phyloP scores from a whole-genome alignment of 2,329 filamentous ascomycete species.

The Fusarium pseudonygamai region DNA sequence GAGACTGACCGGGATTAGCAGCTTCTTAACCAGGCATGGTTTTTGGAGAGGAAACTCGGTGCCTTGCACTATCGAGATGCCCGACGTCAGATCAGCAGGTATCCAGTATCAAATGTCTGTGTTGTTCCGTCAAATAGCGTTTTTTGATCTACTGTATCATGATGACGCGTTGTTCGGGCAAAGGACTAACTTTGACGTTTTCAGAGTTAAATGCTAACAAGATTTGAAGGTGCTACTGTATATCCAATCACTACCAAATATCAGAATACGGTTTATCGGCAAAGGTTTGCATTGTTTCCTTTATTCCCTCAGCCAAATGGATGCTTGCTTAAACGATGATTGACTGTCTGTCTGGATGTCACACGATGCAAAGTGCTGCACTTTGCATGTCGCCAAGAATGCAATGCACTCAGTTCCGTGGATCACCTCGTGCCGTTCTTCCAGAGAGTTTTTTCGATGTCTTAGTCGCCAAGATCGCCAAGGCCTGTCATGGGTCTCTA shows the following conservation, averaged over 20 bases:
- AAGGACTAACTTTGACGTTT: neutral
- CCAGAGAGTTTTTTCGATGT: neutral
- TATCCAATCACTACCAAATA: no score
- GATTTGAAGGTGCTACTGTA: neutral
- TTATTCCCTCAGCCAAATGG: neutral
- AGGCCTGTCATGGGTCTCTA: slow-evolving; percentile 1
- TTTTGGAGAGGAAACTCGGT: neutral
- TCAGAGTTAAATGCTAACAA: slow-evolving; percentile 3
- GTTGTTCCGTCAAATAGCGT: neutral
- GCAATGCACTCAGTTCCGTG: slow-evolving; percentile 11
- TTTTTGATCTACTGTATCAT: slow-evolving; percentile 1
- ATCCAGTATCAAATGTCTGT: neutral
- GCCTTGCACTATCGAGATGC: slow-evolving; percentile 28
- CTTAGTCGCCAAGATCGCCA: slow-evolving; percentile 7
- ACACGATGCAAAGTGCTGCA: neutral
- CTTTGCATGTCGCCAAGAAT: slow-evolving; percentile 12
- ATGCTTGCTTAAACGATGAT: neutral
- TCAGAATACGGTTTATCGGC: neutral
- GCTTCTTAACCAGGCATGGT: neutral
- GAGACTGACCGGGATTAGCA: slow-evolving; percentile 9
- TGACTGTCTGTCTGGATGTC: neutral
- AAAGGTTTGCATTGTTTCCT: neutral
- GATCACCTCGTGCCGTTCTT: slow-evolving; percentile 24
- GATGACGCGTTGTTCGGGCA: slow-evolving; percentile 13
- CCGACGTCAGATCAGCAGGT: slow-evolving; percentile 24